Conservation (phyloP, 2,329 filamentous ascomycete genomes). For the Apiospora marii region DNA sequence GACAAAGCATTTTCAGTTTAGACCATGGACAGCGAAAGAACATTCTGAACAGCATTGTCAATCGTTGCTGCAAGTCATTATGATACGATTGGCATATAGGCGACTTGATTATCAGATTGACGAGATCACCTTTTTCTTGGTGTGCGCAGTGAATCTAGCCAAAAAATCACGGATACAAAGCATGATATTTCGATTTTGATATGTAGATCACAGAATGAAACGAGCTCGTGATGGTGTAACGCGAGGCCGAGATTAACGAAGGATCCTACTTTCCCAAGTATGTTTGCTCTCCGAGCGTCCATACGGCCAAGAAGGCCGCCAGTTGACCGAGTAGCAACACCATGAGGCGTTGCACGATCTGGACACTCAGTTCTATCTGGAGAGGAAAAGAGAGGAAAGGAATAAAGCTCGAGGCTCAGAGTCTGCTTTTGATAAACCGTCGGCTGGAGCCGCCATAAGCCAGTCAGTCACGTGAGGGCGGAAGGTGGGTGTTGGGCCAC, state of each 20-base stretch:
- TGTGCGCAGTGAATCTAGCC: background rate
- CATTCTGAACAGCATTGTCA: background rate
- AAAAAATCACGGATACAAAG: background rate
- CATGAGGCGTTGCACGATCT: conserved; percentile 36
- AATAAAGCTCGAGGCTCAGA: conserved; percentile 22
- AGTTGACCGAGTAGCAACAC: conserved; percentile 33
- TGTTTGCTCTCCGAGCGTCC: conserved; percentile 43
- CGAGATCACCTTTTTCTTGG: too few species aligned
- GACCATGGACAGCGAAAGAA: background rate
- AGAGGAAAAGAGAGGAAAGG: conserved; percentile 44
- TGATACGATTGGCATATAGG: too few species aligned
- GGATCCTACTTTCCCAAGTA: conserved; percentile 47
- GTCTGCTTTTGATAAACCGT: conserved; percentile 6
- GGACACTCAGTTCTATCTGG: conserved; percentile 62
- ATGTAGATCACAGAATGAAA: conserved; percentile 50
- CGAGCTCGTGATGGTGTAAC: conserved; percentile 43
- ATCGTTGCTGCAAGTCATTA: too few species aligned
- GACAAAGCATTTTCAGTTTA: background rate
- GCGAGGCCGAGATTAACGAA: conserved; percentile 48
- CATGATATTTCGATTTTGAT: background rate
- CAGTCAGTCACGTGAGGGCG: background rate
- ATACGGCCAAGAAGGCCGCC: conserved; percentile 32
- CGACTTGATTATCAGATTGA: background rate
- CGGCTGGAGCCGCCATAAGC: conserved; percentile 24
- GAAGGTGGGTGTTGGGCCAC: background rate